phyloP scores from a whole-genome alignment of 352 stramenopile species.

The Globisporangium carolinianum region DNA sequence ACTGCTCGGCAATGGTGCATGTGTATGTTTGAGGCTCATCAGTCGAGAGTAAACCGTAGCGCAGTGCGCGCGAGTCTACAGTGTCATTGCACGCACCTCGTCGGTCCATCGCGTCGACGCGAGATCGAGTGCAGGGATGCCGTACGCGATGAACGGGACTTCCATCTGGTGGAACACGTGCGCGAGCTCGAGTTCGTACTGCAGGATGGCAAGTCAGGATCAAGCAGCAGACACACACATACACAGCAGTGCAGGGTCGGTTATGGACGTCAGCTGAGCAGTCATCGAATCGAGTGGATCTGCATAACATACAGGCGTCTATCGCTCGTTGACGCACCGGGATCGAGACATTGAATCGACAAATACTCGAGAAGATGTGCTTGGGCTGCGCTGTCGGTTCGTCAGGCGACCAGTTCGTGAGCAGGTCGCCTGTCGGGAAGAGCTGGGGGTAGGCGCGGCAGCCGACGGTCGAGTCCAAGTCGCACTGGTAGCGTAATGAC shows the following conservation, averaged over 20 bases:
- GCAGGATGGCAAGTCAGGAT: slow-evolving; percentile 1
- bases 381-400: slow-evolving; percentile 21
- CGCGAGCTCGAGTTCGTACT: slow-evolving; percentile 76
- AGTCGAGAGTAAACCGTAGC: neutral
- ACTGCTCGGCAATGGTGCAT: slow-evolving; percentile 16
- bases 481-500: slow-evolving; percentile 49
- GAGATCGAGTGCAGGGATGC: slow-evolving; percentile 79
- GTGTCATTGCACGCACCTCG: slow-evolving; percentile 16
- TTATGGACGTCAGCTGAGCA: neutral
- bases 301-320: neutral
- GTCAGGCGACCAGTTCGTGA: slow-evolving; percentile 80
- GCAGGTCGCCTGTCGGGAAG: slow-evolving; percentile 60
- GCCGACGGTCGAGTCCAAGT: slow-evolving; percentile 25
- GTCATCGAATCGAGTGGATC: neutral
- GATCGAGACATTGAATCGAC: slow-evolving; percentile 56
- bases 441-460: slow-evolving; percentile 61
- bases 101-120: slow-evolving; percentile 82
- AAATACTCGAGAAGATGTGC: slow-evolving; percentile 50
- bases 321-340: slow-evolving; percentile 18
- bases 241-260: slow-evolving; percentile 1
- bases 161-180: slow-evolving; percentile 90
- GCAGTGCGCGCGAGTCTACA: neutral
- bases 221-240: neutral
- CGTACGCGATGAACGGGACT: slow-evolving; percentile 91
- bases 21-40: neutral